Evolutionary conservation across 805 yeast genomes (phyloP).

Genomic region (Wickerhamomyces bisporus): DNA sequence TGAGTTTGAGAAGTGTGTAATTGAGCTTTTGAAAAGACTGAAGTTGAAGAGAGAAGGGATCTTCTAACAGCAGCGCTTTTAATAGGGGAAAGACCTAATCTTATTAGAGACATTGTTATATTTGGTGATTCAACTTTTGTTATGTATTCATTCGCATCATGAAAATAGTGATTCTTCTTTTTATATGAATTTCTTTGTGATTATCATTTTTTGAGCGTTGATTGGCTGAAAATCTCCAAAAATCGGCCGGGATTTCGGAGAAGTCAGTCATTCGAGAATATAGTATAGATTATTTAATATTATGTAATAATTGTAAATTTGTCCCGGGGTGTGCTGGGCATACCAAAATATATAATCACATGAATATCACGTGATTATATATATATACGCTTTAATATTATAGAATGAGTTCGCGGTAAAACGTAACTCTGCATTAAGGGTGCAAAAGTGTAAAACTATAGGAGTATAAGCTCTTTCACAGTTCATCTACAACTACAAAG

Average conservation of each 20-base stretch:
- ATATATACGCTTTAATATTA: too few relatives aligned
- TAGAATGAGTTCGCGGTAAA: too few relatives aligned
- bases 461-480: too few relatives aligned
- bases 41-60: neutral
- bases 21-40: neutral
- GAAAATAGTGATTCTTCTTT: too few relatives aligned
- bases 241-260: slow-evolving; percentile 2
- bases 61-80: neutral
- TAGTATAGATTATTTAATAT: too few relatives aligned
- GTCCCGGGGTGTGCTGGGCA: neutral
- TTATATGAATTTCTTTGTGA: neutral
- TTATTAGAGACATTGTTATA: neutral
- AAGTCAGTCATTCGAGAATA: neutral
- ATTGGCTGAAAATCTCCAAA: neutral
- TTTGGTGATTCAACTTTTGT: too few relatives aligned
- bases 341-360: too few relatives aligned
- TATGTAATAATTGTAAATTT: neutral
- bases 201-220: neutral
- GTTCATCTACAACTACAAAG: too few relatives aligned
- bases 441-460: too few relatives aligned
- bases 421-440: too few relatives aligned
- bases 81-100: neutral
- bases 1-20: slow-evolving; percentile 24
- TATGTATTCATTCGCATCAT: too few relatives aligned
- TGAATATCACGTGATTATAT: too few relatives aligned